Evolutionary conservation across 2,329 filamentous ascomycete genomes (phyloP).

Genomic region (Endoconidiophora polonica): DNA sequence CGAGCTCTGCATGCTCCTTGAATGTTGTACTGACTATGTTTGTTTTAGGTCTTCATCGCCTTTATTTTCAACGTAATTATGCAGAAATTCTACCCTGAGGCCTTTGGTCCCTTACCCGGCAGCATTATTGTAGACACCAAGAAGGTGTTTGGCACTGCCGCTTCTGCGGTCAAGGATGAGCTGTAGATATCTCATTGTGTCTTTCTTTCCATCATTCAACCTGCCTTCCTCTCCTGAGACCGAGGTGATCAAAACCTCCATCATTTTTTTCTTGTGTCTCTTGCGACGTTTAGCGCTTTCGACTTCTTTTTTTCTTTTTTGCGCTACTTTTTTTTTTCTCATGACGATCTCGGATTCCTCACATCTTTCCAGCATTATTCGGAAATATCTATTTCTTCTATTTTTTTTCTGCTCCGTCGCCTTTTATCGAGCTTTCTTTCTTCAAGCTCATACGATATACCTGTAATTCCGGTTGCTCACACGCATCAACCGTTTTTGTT

Average conservation of each 20-base stretch:
- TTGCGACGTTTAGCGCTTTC: background rate
- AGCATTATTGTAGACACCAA: background rate
- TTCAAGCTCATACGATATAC: background rate
- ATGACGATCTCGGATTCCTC: conserved; percentile 3
- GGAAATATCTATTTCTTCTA: conserved; percentile 1
- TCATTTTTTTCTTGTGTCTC: background rate
- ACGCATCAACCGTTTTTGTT: background rate
- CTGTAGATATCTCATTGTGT: conserved; percentile 4
- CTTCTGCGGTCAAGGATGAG: conserved; percentile 8
- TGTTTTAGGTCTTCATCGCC: conserved; percentile 10
- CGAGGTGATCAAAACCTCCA: background rate
- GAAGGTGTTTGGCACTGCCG: background rate
- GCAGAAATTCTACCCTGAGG: conserved; percentile 9
- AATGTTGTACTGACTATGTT: background rate
- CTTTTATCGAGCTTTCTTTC: too few relatives aligned
- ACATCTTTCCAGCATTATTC: background rate
- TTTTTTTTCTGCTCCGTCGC: background rate
- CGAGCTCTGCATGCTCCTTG: background rate
- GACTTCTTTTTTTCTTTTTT: conserved; percentile 2
- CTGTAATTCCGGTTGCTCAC: conserved; percentile 1
- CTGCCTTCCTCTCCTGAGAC: background rate
- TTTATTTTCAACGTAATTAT: conserved; percentile 11
- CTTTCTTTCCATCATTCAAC: background rate
- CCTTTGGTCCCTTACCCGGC: background rate
- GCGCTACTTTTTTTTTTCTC: background rate